Evolutionary conservation across 176 grass and related monocot genomes (phyloP), one percentile per base, ranked within the genome.

Genomic region (Tillandsia leiboldiana): DNA sequence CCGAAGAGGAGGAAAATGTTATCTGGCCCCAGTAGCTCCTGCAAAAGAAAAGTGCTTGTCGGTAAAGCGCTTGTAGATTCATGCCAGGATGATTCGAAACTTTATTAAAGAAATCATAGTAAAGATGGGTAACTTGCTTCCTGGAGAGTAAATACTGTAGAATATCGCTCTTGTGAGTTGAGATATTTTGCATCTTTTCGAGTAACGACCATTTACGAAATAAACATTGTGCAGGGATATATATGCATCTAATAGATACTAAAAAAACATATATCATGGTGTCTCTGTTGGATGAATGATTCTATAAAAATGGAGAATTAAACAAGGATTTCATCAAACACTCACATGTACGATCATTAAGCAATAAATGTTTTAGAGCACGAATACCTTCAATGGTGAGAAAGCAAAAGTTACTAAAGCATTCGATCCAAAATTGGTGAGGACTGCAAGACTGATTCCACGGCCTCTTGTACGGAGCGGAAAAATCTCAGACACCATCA

Each of bases 401-500:
- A 97, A 97, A 18, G 89, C 89, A 67, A 97, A 84, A 51, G 86
- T 90, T 42, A 97, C 94, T 70, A 97, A 28, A 11, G 94, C 94
- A 68, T 97, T 97, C 0, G 94, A 83, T 10, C 86, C 89, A 0
- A 97, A 92, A 73, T 97, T 97, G 59, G 76, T 76, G 33, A 97
- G 86, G 50, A 92, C 89, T 10, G 94, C 94, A 2, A 97, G 86
- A 70, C 94, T 97, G 58, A 97, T 97, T 22, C 94, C 94, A 12
- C 94, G 86, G 9, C 94, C 94, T 83, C 94, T 92, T 75, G 94
- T 92, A 29, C 94, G 86, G 49, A 92, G 81, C 8, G 94, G 94
- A 76, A 97, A 97, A 65, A 97, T 90, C 80, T 97, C 94, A n/a
- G 94, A 97, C 12, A 92, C 94, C 89, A 97, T 92, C 62, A 97